phyloP scores from a whole-genome alignment of 805 yeast genomes.

The Teunomyces aglyptinius region DNA sequence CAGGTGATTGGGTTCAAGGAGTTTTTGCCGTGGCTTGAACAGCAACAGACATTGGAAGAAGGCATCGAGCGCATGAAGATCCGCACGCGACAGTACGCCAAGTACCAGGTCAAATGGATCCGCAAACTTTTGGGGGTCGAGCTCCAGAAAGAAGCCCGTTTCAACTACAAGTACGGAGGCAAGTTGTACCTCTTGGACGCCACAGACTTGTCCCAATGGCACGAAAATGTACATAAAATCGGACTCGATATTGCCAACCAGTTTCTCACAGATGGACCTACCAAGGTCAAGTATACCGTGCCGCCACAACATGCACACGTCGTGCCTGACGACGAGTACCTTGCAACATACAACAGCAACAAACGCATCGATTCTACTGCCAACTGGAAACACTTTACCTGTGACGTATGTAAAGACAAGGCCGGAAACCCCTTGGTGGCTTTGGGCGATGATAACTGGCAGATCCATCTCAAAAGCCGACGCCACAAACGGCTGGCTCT shows the following conservation, averaged over 20 bases:
- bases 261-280: conserved; percentile 30
- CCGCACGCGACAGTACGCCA: conserved; percentile 83
- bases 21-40: conserved; percentile 67
- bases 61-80: conserved; percentile 77
- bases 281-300: conserved; percentile 23
- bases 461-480: conserved; percentile 63
- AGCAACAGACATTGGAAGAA: conserved; percentile 26
- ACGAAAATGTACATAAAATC: conserved; percentile 48
- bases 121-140: conserved; percentile 65
- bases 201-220: conserved; percentile 66
- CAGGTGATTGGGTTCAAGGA: conserved; percentile 95
- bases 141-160: conserved; percentile 45
- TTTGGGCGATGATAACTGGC: conserved; percentile 73
- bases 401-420: conserved; percentile 62
- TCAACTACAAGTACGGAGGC: conserved; percentile 56
- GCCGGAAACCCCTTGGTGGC: conserved; percentile 56
- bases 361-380: conserved; percentile 27
- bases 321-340: conserved; percentile 24
- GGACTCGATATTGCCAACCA: conserved; percentile 51
- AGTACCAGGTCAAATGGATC: conserved; percentile 89
- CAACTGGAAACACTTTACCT: conserved; percentile 67
- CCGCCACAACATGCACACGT: conserved; percentile 24
- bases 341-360: conserved; percentile 34
- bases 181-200: conserved; percentile 72
- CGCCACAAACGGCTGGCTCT: conserved; percentile 59